Base-by-base conservation (phyloP, 2,329 filamentous ascomycete species). In the Pseudonectria buxi region DNA sequence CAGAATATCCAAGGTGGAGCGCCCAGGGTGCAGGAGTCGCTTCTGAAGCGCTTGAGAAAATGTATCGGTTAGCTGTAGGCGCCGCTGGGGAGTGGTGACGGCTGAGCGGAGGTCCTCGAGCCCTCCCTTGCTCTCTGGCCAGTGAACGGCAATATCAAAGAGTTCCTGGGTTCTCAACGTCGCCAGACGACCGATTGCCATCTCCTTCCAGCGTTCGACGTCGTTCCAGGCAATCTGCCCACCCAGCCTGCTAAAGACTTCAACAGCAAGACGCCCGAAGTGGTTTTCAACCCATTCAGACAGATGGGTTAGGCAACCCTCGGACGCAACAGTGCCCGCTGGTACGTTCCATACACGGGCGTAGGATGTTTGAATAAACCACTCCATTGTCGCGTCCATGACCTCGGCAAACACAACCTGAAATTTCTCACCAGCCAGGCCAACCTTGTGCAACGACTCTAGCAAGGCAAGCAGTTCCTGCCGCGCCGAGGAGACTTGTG, bases 111-210 rank as follows among this genome's bases (percentile, higher is more conserved):
- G 73, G 53, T 92, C 86, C 22, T 86, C 74, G 3, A 92, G 70
- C 1, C 81, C 86, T 3, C 81, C 80, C 36, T 73, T 69, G 46
- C 81, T 86, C 25, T 71, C 61, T 4, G 85, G 83, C 85, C 85
- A 92, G 37, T 74, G 69, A 38, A 84, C 71, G 30, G 88, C 79
- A 52, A 90, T 88, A 51, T 89, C 83, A 50, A 88, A 90, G 9
- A 92, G 66, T 51, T 87, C 79, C 7, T 73, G 68, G 30, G 83
- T 84, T 28, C 86, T 74, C 31, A 84, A 66, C 13, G 75, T 71
- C 3, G 83, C 84, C 12, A 90, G 69, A 29, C 81, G 74, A 3
- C 74, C 75, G 29, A 86, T 59, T 12, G 81, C 81, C 49, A 83
- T 79, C 27, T 83, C 76, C 53, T 82, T 81, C 74, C 82, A 87